A percentile compares a stretch with the other conserved stretches of the same genome.
Conservation (phyloP, 192 early-diverging fungal genomes). For the Endogone sp. region DNA sequence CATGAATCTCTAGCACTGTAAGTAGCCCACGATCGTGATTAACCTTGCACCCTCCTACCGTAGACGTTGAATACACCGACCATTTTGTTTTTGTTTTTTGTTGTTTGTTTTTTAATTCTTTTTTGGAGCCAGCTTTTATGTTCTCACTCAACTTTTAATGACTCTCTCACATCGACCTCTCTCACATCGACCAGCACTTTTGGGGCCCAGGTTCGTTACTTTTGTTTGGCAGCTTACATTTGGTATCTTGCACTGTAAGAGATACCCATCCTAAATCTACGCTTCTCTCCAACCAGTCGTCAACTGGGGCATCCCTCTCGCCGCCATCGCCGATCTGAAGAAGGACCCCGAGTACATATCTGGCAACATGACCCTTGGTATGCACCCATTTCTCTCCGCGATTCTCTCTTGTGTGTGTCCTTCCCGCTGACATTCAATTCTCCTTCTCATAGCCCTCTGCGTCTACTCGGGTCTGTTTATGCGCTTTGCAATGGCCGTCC, state of each 20-base stretch:
- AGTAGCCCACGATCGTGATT: constrained; percentile 9
- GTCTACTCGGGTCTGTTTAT: constrained; percentile 92
- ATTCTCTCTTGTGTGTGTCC: background rate
- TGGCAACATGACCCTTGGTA: constrained; percentile 89
- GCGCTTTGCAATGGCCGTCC: constrained; percentile 93
- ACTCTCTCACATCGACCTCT: too few species aligned
- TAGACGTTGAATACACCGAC: background rate
- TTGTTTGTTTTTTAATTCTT: too few species aligned
- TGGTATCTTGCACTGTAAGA: background rate
- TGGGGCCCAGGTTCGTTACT: constrained; percentile 48
- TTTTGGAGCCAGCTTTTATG: too few species aligned
- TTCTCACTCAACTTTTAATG: too few species aligned
- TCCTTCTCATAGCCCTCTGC: constrained; percentile 58
- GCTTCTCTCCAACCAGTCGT: constrained; percentile 36
- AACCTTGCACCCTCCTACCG: background rate
- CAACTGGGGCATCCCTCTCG: constrained; percentile 95
- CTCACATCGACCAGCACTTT: constrained; percentile 35
- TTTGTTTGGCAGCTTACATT: background rate
- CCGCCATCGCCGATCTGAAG: constrained; percentile 88
- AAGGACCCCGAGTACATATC: constrained; percentile 90
- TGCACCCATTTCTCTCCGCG: background rate
- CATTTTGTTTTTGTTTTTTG: constrained; percentile 3
- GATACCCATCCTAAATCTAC: background rate
- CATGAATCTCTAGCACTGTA: constrained; percentile 36
- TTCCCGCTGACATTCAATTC: too few species aligned